phyloP scores from a whole-genome alignment of 2,329 filamentous ascomycete genomes.

The Penicillium palitans region DNA sequence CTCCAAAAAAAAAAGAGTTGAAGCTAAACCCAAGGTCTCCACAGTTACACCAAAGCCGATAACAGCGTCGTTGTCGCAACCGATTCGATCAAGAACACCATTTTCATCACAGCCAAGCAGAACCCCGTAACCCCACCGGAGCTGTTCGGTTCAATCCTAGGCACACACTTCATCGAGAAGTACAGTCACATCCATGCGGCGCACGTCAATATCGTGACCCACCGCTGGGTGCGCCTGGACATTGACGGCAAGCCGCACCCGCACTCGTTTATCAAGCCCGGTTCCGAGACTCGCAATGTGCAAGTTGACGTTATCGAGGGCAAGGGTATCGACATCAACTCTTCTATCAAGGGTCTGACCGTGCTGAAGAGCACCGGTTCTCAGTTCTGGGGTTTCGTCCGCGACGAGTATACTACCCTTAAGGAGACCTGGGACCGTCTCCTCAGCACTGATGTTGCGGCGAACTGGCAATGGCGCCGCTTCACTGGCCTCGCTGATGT shows the following conservation, averaged over 20 bases:
- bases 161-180: constrained; percentile 81
- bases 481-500: constrained; percentile 70
- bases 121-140: constrained; percentile 90
- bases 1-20: not conserved
- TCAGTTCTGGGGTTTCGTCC: constrained; percentile 90
- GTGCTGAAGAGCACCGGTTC: constrained; percentile 97
- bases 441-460: constrained; percentile 88
- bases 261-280: constrained; percentile 90
- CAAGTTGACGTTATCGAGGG: constrained; percentile 68
- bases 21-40: constrained; percentile 7
- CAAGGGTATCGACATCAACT: constrained; percentile 72
- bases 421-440: constrained; percentile 93
- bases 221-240: constrained; percentile 88
- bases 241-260: constrained; percentile 88
- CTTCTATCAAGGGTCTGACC: constrained; percentile 75
- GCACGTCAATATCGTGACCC: constrained; percentile 76
- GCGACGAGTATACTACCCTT: constrained; percentile 90
- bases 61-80: constrained; percentile 95
- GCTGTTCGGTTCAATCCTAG: constrained; percentile 81
- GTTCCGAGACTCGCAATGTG: constrained; percentile 81
- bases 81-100: constrained; percentile 97
- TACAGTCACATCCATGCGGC: constrained; percentile 87
- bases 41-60: constrained; percentile 86
- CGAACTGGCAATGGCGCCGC: constrained; percentile 78
- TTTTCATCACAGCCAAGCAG: constrained; percentile 93